Conservation (phyloP, 352 stramenopile species). For the Phytophthora hibernalis region DNA sequence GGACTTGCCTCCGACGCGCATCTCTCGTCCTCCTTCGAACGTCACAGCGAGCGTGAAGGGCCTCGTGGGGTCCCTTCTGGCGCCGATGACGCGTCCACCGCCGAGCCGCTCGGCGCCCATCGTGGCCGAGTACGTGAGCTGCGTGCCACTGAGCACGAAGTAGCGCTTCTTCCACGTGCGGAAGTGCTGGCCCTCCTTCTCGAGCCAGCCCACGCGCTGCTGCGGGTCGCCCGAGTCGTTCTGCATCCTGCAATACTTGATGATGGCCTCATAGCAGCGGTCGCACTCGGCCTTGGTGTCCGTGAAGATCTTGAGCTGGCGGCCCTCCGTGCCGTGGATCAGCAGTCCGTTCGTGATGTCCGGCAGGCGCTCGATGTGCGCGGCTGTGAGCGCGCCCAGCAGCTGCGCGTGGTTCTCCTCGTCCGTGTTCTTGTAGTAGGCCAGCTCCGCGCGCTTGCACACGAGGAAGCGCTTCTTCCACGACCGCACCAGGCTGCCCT, state of each 20-base stretch:
- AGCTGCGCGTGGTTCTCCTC: slow-evolving; percentile 73
- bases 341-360: slow-evolving; percentile 82
- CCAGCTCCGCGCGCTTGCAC: slow-evolving; percentile 73
- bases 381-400: slow-evolving; percentile 72
- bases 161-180: slow-evolving; percentile 79
- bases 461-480: slow-evolving; percentile 90
- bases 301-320: slow-evolving; percentile 84
- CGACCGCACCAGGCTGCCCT: slow-evolving; percentile 78
- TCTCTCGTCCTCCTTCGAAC: slow-evolving; percentile 68
- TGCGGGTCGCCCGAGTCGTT: slow-evolving; percentile 27
- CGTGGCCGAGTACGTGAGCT: slow-evolving; percentile 69
- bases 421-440: slow-evolving; percentile 84
- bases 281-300: slow-evolving; percentile 76
- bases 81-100: slow-evolving; percentile 61
- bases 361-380: slow-evolving; percentile 63
- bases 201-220: slow-evolving; percentile 64
- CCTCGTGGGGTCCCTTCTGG: slow-evolving; percentile 60
- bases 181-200: slow-evolving; percentile 76
- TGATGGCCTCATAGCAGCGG: slow-evolving; percentile 76
- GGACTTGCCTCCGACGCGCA: slow-evolving; percentile 68
- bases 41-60: slow-evolving; percentile 69
- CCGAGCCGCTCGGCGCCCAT: slow-evolving; percentile 58
- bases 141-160: slow-evolving; percentile 69
- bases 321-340: slow-evolving; percentile 67
- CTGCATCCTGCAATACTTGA: slow-evolving; percentile 54